Percentiles rank a stretch among this genome's conserved stretches.
These are phyloP conservation scores for Naumovozyma dairenensis DNA, from an alignment of 805 yeast species.

Conservation along the genomic window DNA sequence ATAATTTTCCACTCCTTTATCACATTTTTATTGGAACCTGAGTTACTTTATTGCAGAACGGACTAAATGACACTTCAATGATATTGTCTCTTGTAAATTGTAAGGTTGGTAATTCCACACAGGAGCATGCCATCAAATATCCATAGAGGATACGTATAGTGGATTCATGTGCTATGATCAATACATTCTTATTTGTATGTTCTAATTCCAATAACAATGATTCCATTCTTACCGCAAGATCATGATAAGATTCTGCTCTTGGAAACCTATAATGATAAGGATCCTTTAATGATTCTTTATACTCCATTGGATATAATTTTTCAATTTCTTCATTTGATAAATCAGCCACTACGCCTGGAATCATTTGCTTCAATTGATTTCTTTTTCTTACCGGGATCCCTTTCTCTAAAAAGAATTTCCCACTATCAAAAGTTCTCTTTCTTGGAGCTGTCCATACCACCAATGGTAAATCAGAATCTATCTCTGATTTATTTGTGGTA, in stretches of 20 bases:
- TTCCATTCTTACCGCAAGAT: conserved; percentile 87
- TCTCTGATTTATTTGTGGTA: not conserved
- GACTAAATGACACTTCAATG: conserved; percentile 79
- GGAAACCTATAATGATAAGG: conserved; percentile 92
- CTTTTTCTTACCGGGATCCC: conserved; percentile 65
- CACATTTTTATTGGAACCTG: conserved; percentile 33
- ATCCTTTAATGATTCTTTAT: conserved; percentile 52
- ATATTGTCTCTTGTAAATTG: conserved; percentile 73
- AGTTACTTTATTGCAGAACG: conserved; percentile 65
- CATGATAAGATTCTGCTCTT: conserved; percentile 92
- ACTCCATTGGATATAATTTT: conserved; percentile 58
- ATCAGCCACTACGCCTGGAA: conserved; percentile 81
- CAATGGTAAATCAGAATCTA: not conserved
- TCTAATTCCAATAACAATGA: conserved; percentile 91
- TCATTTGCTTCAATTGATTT: conserved; percentile 75
- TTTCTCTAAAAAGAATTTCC: conserved; percentile 50
- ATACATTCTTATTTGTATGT: conserved; percentile 74
- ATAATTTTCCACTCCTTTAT: too few species aligned
- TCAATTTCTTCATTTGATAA: conserved; percentile 52
- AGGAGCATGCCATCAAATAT: conserved; percentile 85
- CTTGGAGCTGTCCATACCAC: conserved; percentile 92
- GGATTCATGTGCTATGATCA: conserved; percentile 89
- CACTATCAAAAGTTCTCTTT: conserved; percentile 71
- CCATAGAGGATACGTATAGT: conserved; percentile 86
- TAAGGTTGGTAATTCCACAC: conserved; percentile 74